Evolutionary conservation across 306 rosid genomes (phyloP), one percentile per base, ranked within the genome.

Genomic region (Rosa multiflora): DNA sequence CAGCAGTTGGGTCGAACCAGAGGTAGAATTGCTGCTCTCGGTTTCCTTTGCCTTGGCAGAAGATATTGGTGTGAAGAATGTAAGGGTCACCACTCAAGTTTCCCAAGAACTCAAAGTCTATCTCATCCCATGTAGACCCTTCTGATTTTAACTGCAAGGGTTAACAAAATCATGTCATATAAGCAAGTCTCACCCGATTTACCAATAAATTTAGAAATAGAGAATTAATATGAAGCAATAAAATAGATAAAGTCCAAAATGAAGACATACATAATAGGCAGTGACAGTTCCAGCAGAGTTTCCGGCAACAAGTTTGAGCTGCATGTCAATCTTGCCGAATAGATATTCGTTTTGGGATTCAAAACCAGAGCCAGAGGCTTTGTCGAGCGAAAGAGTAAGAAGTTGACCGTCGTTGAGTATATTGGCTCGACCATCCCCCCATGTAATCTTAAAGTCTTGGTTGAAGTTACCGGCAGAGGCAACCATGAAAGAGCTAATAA

Each of bases 51-150:
- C 97, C 97, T 70, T 88, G 87, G 1, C 86, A 87, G 59, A 81
- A 92, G 58, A 92, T 90, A 70, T 92, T 92, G 21, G 97, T 92
- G 81, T 90, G 97, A 52, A 88, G 84, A 35, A 87, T 92, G 77
- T 88, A 92, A 1, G 97, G 97, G 37, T 92, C 91, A 2, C 94
- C 97, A 40, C 89, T 92, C 40, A 90, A 23, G 73, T 92, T 92
- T 5, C 96, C 94, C 81, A 92, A 81, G 64, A 92, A 92, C 73
- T 92, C 96, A 62, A 88, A 89, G 61, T 90, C 97, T 55, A 92
- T 89, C 62, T 92, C 96, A 17, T 92, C 96, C 96, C 91, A 92
- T 0, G 71, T 83, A 39, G 97, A 76, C 4, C 96, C 91, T 32
- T 90, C 83, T 14, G 97, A 90, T 12, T 89, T 86, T 12, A 92